A percentile compares a stretch with the other conserved stretches of the same genome.
Evolutionary conservation across 495 filamentous ascomycete genomes (phyloP).

Genomic region (Neurospora sp.): DNA sequence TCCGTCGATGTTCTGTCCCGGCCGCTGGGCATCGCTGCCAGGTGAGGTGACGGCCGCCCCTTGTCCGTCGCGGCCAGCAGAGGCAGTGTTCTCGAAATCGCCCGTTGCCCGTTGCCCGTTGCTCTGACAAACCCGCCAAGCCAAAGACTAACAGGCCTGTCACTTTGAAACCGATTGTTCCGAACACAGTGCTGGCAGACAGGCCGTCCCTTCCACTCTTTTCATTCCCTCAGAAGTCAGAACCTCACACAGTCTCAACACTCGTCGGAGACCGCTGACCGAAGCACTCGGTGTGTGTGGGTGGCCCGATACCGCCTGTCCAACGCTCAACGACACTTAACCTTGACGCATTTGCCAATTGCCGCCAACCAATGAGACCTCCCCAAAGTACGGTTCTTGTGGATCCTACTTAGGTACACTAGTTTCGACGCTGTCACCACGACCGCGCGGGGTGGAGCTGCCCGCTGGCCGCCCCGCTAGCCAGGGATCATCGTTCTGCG

Average conservation of each 20-base stretch:
- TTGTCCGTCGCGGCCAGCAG: neutral
- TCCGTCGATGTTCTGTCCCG: neutral
- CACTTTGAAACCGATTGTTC: conserved; percentile 11
- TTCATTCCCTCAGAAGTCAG: neutral
- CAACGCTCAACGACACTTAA: neutral
- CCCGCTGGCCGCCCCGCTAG: neutral
- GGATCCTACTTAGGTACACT: neutral
- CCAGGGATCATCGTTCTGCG: neutral
- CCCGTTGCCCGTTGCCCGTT: neutral
- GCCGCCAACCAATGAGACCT: neutral
- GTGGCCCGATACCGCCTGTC: neutral
- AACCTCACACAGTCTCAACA: neutral
- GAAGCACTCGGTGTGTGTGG: neutral
- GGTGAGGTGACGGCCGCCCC: neutral
- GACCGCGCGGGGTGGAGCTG: neutral
- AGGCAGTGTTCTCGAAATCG: neutral
- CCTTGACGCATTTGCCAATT: neutral
- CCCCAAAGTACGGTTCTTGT: neutral
- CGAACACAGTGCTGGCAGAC: conserved; percentile 9
- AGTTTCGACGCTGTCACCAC: neutral
- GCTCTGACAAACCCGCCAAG: neutral
- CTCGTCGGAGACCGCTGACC: neutral
- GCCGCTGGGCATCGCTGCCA: neutral
- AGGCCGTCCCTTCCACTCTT: neutral
- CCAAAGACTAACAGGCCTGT: neutral